These are phyloP conservation scores for Sorghum bicolor DNA, from an alignment of 176 grass and related monocot genomes.

Conservation along the genomic window DNA sequence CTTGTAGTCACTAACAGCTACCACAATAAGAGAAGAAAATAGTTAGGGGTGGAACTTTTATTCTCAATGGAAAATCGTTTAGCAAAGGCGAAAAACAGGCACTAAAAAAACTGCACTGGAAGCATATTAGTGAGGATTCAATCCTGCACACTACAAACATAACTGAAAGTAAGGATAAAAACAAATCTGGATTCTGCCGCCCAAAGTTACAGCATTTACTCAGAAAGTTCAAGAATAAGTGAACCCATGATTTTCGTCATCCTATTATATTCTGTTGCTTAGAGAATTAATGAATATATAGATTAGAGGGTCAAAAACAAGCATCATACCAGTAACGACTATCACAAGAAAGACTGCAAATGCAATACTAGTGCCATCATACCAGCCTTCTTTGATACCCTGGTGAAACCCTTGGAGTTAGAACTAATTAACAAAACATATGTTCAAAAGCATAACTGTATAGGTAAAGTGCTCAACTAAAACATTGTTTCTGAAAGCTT, in stretches of 20 bases:
- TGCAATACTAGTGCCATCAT: slow-evolving; percentile 87
- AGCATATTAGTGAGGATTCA: slow-evolving; percentile 15
- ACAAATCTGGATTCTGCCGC: background rate
- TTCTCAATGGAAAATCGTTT: background rate
- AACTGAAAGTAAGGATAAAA: background rate
- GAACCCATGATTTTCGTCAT: slow-evolving; percentile 6
- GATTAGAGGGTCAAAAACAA: background rate
- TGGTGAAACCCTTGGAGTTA: slow-evolving; percentile 49
- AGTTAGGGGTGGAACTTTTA: slow-evolving; percentile 4
- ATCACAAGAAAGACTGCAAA: slow-evolving; percentile 97
- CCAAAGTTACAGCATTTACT: background rate
- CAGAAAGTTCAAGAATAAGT: background rate
- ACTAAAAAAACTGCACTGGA: background rate
- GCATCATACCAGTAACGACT: slow-evolving; percentile 84
- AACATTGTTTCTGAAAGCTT: background rate
- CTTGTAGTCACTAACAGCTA: slow-evolving; percentile 89
- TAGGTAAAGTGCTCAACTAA: background rate
- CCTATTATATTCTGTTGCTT: slow-evolving; percentile 15
- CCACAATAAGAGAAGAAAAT: slow-evolving; percentile 21
- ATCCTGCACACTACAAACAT: background rate
- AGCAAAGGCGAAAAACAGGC: slow-evolving; percentile 18
- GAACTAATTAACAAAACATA: slow-evolving; percentile 27
- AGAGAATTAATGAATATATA: background rate
- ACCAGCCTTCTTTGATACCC: slow-evolving; percentile 97
- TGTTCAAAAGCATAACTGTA: slow-evolving; percentile 10